phyloP scores from a whole-genome alignment of 2,329 filamentous ascomycete genomes.

The Fusarium acutatum region DNA sequence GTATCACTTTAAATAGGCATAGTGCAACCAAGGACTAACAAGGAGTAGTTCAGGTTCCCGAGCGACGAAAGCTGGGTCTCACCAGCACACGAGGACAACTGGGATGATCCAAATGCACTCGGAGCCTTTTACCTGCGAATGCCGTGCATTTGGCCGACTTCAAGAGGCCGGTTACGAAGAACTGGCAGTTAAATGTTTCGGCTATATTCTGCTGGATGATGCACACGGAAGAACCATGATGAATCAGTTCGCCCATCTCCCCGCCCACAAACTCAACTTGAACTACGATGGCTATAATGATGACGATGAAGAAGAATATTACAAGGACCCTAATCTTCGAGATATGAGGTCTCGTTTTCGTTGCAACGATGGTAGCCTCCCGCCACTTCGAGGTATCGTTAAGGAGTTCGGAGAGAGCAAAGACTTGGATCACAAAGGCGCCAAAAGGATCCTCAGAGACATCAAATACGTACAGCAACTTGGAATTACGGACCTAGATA shows the following conservation, averaged over 20 bases:
- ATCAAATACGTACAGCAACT: not conserved
- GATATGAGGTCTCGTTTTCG: not conserved
- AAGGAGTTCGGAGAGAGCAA: not conserved
- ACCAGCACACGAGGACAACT: not conserved
- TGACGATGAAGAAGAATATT: not conserved
- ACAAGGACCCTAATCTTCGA: not conserved
- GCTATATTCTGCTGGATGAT: not conserved
- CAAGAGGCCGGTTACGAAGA: not conserved
- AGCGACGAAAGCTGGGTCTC: not conserved
- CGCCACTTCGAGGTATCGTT: not conserved
- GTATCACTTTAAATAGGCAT: not conserved
- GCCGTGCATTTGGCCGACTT: not conserved
- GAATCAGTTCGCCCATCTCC: not conserved
- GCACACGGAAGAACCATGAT: not conserved
- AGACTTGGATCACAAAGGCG: not conserved
- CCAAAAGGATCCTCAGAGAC: not conserved
- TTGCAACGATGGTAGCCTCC: not conserved
- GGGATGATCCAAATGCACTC: not conserved
- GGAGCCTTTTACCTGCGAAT: not conserved
- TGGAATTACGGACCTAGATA: not conserved
- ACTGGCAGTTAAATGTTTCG: not conserved
- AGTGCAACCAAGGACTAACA: not conserved
- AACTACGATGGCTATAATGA: not conserved
- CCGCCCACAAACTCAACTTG: not conserved
- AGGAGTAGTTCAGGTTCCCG: not conserved